Conservation (phyloP, 805 yeast species). For the Nakazawaea populi region DNA sequence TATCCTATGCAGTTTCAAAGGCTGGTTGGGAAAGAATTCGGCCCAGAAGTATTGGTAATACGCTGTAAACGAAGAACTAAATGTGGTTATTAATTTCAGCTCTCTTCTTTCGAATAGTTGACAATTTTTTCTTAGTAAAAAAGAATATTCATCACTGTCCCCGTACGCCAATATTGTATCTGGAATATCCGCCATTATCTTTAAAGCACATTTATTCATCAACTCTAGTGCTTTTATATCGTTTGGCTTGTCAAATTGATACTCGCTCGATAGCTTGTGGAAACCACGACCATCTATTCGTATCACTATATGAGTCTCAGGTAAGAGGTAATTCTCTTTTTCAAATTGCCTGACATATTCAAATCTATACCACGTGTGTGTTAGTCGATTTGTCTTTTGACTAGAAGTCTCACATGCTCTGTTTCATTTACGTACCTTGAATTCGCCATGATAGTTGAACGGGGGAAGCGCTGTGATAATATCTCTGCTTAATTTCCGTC, state of each 20-base stretch:
- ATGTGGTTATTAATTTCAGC: slow-evolving; percentile 71
- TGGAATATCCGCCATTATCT: slow-evolving; percentile 55
- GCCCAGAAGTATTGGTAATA: slow-evolving; percentile 69
- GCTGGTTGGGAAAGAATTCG: slow-evolving; percentile 43
- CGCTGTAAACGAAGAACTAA: slow-evolving; percentile 78
- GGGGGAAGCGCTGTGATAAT: neutral
- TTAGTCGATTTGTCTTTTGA: neutral
- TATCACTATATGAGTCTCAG: slow-evolving; percentile 75
- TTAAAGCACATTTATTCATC: slow-evolving; percentile 77
- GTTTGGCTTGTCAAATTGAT: slow-evolving; percentile 82
- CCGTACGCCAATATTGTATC: slow-evolving; percentile 86
- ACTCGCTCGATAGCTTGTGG: slow-evolving; percentile 72
- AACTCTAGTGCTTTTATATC: slow-evolving; percentile 69
- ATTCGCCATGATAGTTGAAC: slow-evolving; percentile 6
- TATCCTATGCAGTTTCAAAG: slow-evolving; percentile 44
- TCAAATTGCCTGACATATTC: slow-evolving; percentile 87
- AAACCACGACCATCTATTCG: slow-evolving; percentile 93
- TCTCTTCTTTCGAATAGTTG: slow-evolving; percentile 77
- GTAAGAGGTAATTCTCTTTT: slow-evolving; percentile 62
- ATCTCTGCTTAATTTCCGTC: neutral
- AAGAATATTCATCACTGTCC: slow-evolving; percentile 92
- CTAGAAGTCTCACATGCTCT: too few species aligned
- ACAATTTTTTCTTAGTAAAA: slow-evolving; percentile 62
- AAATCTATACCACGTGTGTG: slow-evolving; percentile 7
- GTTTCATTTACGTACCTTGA: neutral